Evolutionary conservation across 345 rosid species (phyloP).

Genomic region (Jatropha curcas): DNA sequence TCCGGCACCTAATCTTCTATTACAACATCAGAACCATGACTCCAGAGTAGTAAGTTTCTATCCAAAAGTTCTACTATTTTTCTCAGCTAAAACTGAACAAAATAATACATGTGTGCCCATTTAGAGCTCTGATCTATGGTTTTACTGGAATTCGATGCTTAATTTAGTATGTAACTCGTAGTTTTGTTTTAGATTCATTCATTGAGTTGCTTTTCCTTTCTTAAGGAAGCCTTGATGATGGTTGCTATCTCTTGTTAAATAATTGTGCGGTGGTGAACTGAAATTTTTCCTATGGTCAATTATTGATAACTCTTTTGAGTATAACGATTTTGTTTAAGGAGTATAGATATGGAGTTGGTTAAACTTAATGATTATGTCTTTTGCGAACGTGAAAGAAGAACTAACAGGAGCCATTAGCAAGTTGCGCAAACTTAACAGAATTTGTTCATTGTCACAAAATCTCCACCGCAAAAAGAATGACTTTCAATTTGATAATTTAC

Average conservation of each 20-base stretch:
- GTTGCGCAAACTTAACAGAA: no score
- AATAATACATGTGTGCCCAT: no score
- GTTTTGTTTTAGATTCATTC: background rate
- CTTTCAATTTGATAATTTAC: no score
- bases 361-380: no score
- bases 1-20: background rate
- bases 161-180: background rate
- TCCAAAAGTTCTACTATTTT: background rate
- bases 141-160: background rate
- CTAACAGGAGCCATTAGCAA: no score
- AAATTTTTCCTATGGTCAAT: background rate
- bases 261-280: background rate
- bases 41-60: slow-evolving; percentile 18
- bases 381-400: no score
- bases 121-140: background rate
- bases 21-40: slow-evolving; percentile 8
- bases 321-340: no score
- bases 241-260: background rate
- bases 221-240: background rate
- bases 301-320: no score
- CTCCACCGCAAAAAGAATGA: no score
- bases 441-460: no score
- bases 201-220: background rate
- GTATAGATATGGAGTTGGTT: no score
- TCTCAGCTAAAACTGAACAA: background rate